A percentile compares a stretch with the other conserved stretches of the same genome.
Conservation (phyloP, 257 asterid species). For the Ilex asprella region DNA sequence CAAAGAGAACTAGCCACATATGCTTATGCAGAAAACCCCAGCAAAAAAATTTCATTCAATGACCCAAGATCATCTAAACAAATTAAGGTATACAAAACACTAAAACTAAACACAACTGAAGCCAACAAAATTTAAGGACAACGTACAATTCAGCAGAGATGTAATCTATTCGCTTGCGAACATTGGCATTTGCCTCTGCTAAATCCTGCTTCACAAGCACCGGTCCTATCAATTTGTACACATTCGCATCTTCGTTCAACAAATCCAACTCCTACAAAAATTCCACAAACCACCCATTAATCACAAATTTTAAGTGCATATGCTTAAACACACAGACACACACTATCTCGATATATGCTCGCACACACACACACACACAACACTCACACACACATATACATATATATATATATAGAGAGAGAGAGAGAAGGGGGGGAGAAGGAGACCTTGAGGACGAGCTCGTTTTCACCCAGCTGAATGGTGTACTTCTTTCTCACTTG, state of each 20-base stretch:
- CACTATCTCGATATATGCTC: too few species aligned
- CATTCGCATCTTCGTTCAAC: slow-evolving; percentile 84
- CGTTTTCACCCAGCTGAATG: slow-evolving; percentile 92
- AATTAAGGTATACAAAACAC: too few species aligned
- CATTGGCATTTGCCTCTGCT: slow-evolving; percentile 96
- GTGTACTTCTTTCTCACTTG: slow-evolving; percentile 87
- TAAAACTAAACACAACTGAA: too few species aligned
- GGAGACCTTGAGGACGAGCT: slow-evolving; percentile 81
- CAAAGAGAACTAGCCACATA: too few species aligned
- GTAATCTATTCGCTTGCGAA: slow-evolving; percentile 87
- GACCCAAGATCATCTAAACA: too few species aligned
- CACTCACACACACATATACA: too few species aligned
- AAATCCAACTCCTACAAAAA: slow-evolving; percentile 68
- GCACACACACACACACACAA: slow-evolving; percentile 15
- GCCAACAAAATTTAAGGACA: not conserved
- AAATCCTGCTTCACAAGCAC: slow-evolving; percentile 94
- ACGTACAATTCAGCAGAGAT: slow-evolving; percentile 87
- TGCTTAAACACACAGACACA: not conserved
- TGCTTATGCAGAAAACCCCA: too few species aligned
- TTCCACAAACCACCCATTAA: too few species aligned
- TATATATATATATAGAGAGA: too few species aligned
- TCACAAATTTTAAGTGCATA: not conserved
- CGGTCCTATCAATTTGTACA: slow-evolving; percentile 87
- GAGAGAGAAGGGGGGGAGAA: too few species aligned
- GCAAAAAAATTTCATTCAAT: too few species aligned